phyloP scores from a whole-genome alignment of 2,329 filamentous ascomycete species.

The Neopestalotiopsis sp. region DNA sequence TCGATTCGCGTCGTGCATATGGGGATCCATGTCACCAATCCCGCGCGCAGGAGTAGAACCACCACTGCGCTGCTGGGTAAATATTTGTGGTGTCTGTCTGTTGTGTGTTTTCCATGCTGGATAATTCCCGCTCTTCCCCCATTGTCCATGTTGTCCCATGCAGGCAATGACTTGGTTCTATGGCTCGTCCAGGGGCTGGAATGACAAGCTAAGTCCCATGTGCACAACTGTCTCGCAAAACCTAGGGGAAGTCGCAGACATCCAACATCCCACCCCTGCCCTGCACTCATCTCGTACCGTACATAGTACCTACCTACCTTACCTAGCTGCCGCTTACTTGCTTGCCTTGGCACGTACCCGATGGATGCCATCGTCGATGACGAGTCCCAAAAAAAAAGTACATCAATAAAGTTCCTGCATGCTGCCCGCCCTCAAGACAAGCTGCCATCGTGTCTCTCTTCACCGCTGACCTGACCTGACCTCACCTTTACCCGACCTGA shows the following conservation, averaged over 20 bases:
- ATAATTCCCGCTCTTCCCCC: constrained; percentile 12
- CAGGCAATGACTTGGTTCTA: not conserved
- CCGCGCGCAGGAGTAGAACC: not conserved
- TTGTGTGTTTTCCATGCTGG: not conserved
- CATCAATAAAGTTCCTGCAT: constrained; percentile 11
- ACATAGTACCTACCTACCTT: not conserved
- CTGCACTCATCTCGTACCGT: not conserved
- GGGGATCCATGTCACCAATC: constrained; percentile 8
- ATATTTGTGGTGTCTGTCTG: not conserved
- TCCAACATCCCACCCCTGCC: not conserved
- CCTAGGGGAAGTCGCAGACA: not conserved
- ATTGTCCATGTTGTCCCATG: not conserved
- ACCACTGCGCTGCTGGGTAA: not conserved
- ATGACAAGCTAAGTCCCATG: not conserved
- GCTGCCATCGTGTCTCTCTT: not conserved
- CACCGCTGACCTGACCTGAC: constrained; percentile 2
- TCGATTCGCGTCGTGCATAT: constrained; percentile 3
- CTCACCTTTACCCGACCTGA: not conserved
- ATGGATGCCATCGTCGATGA: constrained; percentile 12
- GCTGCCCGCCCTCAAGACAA: constrained; percentile 5
- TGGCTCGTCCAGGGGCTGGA: not conserved
- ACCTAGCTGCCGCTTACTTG: constrained; percentile 11
- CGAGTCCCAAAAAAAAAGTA: not conserved
- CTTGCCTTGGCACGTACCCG: not conserved
- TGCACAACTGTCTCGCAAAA: not conserved